Base-by-base conservation (phyloP, 2,329 filamentous ascomycete genomes). In the Microsporum ferrugineum region DNA sequence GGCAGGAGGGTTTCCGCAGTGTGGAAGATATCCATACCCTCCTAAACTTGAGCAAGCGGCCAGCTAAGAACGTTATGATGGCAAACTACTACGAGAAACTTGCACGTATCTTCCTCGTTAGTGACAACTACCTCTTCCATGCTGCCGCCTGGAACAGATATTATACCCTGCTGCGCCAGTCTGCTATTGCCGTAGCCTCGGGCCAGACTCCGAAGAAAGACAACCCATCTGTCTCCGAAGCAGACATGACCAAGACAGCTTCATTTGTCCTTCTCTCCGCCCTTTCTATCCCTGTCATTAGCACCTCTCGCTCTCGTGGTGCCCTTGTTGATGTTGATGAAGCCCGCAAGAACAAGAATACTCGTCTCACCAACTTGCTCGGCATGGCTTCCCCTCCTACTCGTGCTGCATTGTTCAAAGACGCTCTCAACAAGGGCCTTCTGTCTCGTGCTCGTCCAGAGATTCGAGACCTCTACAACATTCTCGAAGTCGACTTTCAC, bases 21-120 rank as follows among this genome's bases (percentile, higher is more conserved):
- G 92, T 99, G 57, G 94, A 99, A 79, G 94, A 99, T 73, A 97
- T 97, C 68, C 94, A 99, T 79, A 97, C 91, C 58, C 84, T 99
- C 60, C 85, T 99, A 68, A 97, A 88, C 79, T 83, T 97, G 68
- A 97, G 92, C 87, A 97, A 97, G 84, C 89, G 94, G 61, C 91
- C 91, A 43, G 88, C 94, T 60, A 97, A 97, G 87, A 96, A 96
- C 75, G 82, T 96, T 73, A 97, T 99, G 94, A 99, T 99, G 94
- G 94, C 94, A 78, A 99, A 97, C 81, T 99, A 99, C 83, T 99
- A 97, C 77, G 94, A 99, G 82, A 97, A 97, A 80, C 86, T 99
- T 62, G 96, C 94, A 45, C 86, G 91, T 66, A 99, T 99, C 75
- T 99, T 99, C 83, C 84, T 99, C 65, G 94, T 97, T 67, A 95